phyloP scores from a whole-genome alignment of 805 yeast genomes.

The Sugiyamaella chiloensis region DNA sequence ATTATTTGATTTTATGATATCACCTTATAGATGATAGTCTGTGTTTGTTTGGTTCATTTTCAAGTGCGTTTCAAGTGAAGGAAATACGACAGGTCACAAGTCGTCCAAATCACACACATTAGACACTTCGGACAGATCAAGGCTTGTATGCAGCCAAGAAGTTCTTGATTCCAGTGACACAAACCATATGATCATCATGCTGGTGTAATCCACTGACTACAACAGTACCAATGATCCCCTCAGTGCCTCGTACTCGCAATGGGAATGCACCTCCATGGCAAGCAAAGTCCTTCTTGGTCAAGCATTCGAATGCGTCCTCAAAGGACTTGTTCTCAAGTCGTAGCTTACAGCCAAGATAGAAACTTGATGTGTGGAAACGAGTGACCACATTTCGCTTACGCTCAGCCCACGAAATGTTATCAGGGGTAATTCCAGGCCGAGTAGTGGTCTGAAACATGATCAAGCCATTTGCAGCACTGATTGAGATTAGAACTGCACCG shows the following conservation, averaged over 20 bases:
- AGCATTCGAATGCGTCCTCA: constrained; percentile 20
- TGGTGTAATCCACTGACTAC: constrained; percentile 32
- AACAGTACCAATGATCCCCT: constrained; percentile 31
- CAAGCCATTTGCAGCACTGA: constrained; percentile 26
- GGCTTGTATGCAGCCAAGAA: constrained; percentile 5
- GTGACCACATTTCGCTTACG: constrained; percentile 29
- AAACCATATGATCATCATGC: constrained; percentile 29
- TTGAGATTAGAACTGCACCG: constrained; percentile 28
- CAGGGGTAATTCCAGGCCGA: constrained; percentile 30
- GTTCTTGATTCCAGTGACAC: constrained; percentile 23
- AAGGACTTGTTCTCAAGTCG: constrained; percentile 21
- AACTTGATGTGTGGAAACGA: constrained; percentile 28
- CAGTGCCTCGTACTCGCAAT: constrained; percentile 30
- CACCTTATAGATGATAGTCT: too few species aligned
- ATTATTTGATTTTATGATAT: too few species aligned
- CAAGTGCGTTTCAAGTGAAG: too few species aligned
- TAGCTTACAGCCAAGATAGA: constrained; percentile 30
- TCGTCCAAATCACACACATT: too few species aligned
- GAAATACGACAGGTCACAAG: too few species aligned
- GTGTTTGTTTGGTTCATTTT: too few species aligned
- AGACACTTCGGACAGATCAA: too few species aligned
- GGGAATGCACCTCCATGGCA: constrained; percentile 35
- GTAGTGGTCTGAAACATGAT: constrained; percentile 29
- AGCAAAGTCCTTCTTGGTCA: constrained; percentile 26
- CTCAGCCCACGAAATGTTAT: constrained; percentile 31